Percentiles rank a stretch among this genome's conserved stretches.
Conservation (phyloP, 225 moss, liverwort and hornwort species). For the Marchantia paleacea region DNA sequence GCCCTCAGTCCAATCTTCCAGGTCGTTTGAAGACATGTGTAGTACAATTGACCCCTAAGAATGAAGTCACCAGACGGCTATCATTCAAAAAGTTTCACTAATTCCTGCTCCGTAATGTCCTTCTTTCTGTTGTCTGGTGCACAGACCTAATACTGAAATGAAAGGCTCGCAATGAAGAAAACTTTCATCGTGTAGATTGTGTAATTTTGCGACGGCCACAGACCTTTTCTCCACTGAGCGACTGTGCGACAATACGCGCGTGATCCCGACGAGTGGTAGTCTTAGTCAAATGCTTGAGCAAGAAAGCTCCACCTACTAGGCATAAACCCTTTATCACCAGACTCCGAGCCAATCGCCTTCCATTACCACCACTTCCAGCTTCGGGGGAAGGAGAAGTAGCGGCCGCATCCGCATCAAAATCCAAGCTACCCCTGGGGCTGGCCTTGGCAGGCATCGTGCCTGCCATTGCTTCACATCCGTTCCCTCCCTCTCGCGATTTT, state of each 20-base stretch:
- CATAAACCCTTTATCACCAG: slow-evolving; percentile 80
- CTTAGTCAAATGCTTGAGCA: slow-evolving; percentile 83
- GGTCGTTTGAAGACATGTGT: not conserved
- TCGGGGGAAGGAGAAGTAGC: not conserved
- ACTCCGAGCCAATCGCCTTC: slow-evolving; percentile 61
- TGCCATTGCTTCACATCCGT: slow-evolving; percentile 65
- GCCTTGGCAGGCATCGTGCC: slow-evolving; percentile 52
- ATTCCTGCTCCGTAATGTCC: no score
- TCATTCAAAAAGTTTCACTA: no score
- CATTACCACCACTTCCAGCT: slow-evolving; percentile 34
- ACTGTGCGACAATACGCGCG: slow-evolving; percentile 71
- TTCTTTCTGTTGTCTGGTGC: no score
- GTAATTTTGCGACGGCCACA: not conserved
- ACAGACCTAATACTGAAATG: not conserved
- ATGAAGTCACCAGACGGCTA: no score
- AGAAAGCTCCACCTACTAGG: slow-evolving; percentile 69
- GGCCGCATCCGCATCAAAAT: slow-evolving; percentile 36
- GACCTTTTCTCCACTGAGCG: slow-evolving; percentile 89
- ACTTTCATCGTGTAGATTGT: not conserved
- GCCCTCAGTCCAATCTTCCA: not conserved
- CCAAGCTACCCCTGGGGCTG: slow-evolving; percentile 42
- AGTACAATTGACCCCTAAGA: no score
- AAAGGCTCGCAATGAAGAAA: not conserved
- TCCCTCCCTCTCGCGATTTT: not conserved
- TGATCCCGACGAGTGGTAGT: slow-evolving; percentile 82